These are phyloP conservation scores for Ascochyta lentis DNA, from an alignment of 2,329 filamentous ascomycete genomes.

Conservation along the genomic window DNA sequence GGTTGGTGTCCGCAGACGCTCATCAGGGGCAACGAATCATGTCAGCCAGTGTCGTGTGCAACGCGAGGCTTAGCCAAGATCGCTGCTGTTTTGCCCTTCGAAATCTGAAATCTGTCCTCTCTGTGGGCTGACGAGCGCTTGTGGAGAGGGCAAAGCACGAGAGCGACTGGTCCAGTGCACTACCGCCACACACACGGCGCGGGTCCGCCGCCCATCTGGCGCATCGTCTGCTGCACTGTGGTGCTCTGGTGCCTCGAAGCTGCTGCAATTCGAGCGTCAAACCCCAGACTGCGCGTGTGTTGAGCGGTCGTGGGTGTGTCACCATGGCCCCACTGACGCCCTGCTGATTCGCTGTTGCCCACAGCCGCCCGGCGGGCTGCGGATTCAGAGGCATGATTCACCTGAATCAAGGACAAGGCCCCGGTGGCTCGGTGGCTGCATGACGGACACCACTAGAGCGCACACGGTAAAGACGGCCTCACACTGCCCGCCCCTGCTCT, in stretches of 20 bases:
- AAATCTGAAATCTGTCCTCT: constrained; percentile 29
- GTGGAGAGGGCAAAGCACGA: constrained; percentile 16
- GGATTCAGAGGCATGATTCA: constrained; percentile 32
- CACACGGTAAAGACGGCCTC: constrained; percentile 23
- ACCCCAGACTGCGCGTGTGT: constrained; percentile 28
- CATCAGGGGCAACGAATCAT: constrained; percentile 22
- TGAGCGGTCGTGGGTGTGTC: constrained; percentile 32
- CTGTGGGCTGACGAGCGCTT: constrained; percentile 31
- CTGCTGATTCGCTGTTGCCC: constrained; percentile 26
- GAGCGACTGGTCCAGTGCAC: constrained; percentile 17
- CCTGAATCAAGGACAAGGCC: constrained; percentile 33
- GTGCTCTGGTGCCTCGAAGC: constrained; percentile 31
- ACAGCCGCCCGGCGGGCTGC: constrained; percentile 36
- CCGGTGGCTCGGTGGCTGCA: constrained; percentile 32
- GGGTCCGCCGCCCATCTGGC: constrained; percentile 13
- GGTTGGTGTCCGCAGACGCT: constrained; percentile 13
- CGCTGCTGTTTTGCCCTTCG: constrained; percentile 18
- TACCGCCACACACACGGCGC: constrained; percentile 23
- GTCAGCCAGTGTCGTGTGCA: constrained; percentile 14
- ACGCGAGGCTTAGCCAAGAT: constrained; percentile 28
- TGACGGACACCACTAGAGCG: constrained; percentile 24
- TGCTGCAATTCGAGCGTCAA: constrained; percentile 41
- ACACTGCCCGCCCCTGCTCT: constrained; percentile 28
- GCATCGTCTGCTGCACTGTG: constrained; percentile 18
- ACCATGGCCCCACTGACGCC: constrained; percentile 24